Percentiles rank a stretch among this genome's conserved stretches.
Conservation (phyloP, 1,284 basidiomycete genomes). For the Inonotus hispidus region DNA sequence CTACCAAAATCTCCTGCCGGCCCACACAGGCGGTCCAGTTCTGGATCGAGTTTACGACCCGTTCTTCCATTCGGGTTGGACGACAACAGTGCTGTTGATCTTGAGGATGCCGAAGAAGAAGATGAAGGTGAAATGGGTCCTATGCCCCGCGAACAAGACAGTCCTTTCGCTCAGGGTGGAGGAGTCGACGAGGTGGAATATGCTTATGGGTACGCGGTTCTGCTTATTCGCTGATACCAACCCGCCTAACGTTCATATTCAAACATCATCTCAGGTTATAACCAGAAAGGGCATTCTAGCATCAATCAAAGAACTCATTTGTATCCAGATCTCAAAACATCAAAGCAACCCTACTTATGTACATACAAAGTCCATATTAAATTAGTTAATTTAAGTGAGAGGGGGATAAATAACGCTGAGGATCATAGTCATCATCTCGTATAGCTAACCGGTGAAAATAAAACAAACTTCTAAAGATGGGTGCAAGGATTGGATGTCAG, state of each 20-base stretch:
- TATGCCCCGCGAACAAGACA: constrained; percentile 66
- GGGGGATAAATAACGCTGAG: not conserved
- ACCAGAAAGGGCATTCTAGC: not conserved
- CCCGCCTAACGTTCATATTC: not conserved
- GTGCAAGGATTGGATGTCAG: not conserved
- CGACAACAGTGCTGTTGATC: constrained; percentile 59
- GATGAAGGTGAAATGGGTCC: constrained; percentile 64
- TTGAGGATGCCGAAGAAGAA: constrained; percentile 53
- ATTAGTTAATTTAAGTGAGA: not conserved
- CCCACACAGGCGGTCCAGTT: constrained; percentile 65
- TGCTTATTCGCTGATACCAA: not conserved
- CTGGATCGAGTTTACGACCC: constrained; percentile 75
- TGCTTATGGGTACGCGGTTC: constrained; percentile 73
- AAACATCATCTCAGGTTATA: not conserved
- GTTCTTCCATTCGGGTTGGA: constrained; percentile 77
- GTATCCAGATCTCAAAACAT: not conserved
- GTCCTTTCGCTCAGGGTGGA: constrained; percentile 68
- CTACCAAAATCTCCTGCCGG: constrained; percentile 84
- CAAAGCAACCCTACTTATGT: not conserved
- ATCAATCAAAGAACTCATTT: not conserved
- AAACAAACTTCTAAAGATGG: not conserved
- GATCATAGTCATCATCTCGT: not conserved
- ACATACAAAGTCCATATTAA: constrained; percentile 4
- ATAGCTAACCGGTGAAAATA: not conserved
- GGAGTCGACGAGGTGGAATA: constrained; percentile 87